Percentiles rank a stretch among this genome's conserved stretches.
Evolutionary conservation across 305 asterid species (phyloP).

Genomic region (Rubia tinctorum): DNA sequence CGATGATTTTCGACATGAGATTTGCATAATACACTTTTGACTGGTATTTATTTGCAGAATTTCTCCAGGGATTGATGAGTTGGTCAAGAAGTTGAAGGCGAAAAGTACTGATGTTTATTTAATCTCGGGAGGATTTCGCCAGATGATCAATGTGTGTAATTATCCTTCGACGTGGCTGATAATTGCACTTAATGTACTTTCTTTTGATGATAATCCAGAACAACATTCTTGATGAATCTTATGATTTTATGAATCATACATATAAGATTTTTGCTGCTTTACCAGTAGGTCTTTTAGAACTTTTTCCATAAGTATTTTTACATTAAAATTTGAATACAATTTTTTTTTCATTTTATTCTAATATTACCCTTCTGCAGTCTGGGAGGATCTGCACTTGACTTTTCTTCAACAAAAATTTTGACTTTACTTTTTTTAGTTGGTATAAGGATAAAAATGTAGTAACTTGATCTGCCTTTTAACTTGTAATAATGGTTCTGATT

Average conservation of each 20-base stretch:
- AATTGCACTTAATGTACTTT: not conserved
- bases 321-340: not conserved
- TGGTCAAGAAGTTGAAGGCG: slow-evolving; percentile 68
- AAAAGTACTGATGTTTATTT: slow-evolving; percentile 60
- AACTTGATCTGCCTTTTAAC: not conserved
- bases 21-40: slow-evolving; percentile 9
- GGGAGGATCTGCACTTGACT: not conserved
- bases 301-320: too few relatives aligned
- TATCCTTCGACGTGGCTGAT: not conserved
- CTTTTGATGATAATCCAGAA: not conserved
- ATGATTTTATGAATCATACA: not conserved
- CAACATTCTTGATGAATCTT: not conserved
- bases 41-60: slow-evolving; percentile 41
- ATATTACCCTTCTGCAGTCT: slow-evolving; percentile 4
- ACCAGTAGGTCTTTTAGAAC: not conserved
- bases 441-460: not conserved
- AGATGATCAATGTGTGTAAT: slow-evolving; percentile 79
- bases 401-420: not conserved
- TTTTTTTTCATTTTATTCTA: slow-evolving; percentile 15
- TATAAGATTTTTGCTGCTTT: not conserved
- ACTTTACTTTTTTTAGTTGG: not conserved
- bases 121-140: slow-evolving; percentile 94
- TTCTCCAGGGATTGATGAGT: slow-evolving; percentile 84
- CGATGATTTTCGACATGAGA: too few relatives aligned
- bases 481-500: not conserved